A percentile compares a stretch with the other conserved stretches of the same genome.
These are phyloP conservation scores for Wickerhamiella infanticola DNA, from an alignment of 1,139 yeast genomes.

Conservation along the genomic window DNA sequence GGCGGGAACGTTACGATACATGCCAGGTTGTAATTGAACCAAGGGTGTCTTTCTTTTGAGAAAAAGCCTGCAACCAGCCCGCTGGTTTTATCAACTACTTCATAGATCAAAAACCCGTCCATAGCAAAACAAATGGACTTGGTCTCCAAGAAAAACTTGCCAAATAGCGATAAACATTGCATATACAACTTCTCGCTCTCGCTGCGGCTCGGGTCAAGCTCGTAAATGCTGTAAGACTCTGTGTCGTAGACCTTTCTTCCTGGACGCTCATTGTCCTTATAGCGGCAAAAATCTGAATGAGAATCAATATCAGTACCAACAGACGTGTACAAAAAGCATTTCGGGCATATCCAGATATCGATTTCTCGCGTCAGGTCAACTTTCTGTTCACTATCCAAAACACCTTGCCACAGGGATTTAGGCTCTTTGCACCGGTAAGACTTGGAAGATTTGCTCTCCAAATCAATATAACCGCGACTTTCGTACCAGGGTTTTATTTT, in stretches of 20 bases:
- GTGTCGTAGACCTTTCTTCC: conserved; percentile 62
- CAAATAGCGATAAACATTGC: conserved; percentile 70
- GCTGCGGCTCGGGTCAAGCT: conserved; percentile 12
- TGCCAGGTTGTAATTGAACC: conserved; percentile 76
- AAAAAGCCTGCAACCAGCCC: conserved; percentile 47
- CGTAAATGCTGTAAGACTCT: conserved; percentile 40
- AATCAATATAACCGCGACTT: conserved; percentile 14
- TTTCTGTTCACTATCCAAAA: conserved; percentile 4
- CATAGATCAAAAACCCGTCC: conserved; percentile 65
- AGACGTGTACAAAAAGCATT: conserved; percentile 68
- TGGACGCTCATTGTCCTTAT: conserved; percentile 28
- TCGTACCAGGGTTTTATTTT: conserved; percentile 13
- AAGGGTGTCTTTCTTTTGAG: conserved; percentile 71
- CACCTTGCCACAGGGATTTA: conserved; percentile 13
- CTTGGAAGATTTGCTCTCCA: conserved; percentile 10
- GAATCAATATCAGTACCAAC: conserved; percentile 19
- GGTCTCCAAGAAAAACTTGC: conserved; percentile 79
- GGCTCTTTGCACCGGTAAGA: conserved; percentile 15
- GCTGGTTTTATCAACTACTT: conserved; percentile 33
- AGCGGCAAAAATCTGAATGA: conserved; percentile 32
- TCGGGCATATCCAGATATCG: conserved; percentile 40
- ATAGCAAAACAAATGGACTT: conserved; percentile 74
- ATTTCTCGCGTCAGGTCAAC: conserved; percentile 7
- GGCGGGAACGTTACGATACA: conserved; percentile 90
- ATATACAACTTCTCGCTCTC: conserved; percentile 42